A percentile compares a stretch with the other conserved stretches of the same genome.
Evolutionary conservation across 352 stramenopile species (phyloP).

Genomic region (Phytopythium litorale): DNA sequence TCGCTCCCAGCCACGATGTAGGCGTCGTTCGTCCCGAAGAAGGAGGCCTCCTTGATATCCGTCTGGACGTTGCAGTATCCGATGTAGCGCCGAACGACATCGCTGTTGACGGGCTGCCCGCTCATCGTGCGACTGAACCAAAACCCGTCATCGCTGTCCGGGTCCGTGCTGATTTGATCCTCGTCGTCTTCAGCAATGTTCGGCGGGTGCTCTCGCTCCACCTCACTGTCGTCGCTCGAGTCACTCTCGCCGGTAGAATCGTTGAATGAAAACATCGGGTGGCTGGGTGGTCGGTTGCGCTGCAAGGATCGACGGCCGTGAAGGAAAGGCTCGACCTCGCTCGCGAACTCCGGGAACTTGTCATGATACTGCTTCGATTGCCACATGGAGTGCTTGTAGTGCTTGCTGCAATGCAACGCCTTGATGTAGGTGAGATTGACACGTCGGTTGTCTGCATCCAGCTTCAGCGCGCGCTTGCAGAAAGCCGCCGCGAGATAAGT

Average conservation of each 20-base stretch:
- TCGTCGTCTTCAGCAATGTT: not conserved
- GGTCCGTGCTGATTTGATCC: not conserved
- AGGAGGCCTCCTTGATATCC: conserved; percentile 88
- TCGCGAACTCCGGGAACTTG: conserved; percentile 38
- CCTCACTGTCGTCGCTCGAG: conserved; percentile 20
- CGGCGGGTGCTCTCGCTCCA: conserved; percentile 11
- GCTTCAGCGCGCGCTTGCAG: conserved; percentile 59
- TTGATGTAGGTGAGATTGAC: conserved; percentile 62
- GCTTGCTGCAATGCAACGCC: conserved; percentile 37
- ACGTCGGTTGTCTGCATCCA: conserved; percentile 39
- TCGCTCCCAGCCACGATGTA: conserved; percentile 88
- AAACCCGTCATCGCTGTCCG: conserved; percentile 30
- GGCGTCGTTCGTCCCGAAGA: conserved; percentile 83
- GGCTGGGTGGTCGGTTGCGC: not conserved
- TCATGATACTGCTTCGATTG: conserved; percentile 37
- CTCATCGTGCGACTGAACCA: conserved; percentile 45
- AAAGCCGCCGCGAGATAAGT: conserved; percentile 55
- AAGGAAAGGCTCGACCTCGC: conserved; percentile 34
- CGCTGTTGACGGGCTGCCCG: conserved; percentile 46
- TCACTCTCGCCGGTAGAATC: conserved; percentile 13
- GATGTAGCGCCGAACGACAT: conserved; percentile 71
- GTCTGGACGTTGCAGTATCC: conserved; percentile 88
- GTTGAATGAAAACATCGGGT: not conserved
- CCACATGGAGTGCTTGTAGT: conserved; percentile 34
- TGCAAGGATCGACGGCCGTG: not conserved